These are phyloP conservation scores for Beauveria sp. DNA, from an alignment of 2,329 filamentous ascomycete species.

Conservation along the genomic window DNA sequence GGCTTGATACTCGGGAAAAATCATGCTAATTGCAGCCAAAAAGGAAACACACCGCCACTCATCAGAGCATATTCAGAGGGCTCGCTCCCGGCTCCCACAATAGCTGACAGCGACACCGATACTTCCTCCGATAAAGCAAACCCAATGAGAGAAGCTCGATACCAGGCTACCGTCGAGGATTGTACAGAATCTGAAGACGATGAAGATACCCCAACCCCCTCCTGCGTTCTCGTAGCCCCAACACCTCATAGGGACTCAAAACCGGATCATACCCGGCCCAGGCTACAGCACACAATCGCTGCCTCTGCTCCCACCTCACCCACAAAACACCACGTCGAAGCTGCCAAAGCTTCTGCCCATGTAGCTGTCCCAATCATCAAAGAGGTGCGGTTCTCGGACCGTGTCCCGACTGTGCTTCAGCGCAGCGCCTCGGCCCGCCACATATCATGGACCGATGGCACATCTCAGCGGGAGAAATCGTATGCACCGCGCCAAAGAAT, in stretches of 20 bases:
- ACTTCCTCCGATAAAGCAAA: neutral
- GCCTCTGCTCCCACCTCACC: neutral
- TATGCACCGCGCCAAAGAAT: neutral
- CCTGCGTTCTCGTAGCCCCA: neutral
- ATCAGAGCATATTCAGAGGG: conserved; percentile 4
- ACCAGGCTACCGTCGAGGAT: conserved; percentile 7
- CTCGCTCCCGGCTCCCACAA: neutral
- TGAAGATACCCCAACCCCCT: neutral
- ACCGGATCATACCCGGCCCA: neutral
- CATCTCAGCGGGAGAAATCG: neutral
- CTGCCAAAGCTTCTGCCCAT: neutral
- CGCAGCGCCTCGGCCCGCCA: neutral
- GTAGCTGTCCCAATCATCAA: neutral
- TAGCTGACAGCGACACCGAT: too few species aligned
- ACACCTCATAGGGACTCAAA: neutral
- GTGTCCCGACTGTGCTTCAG: neutral
- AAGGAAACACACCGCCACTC: neutral
- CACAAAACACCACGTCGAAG: neutral
- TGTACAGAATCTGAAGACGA: conserved; percentile 4
- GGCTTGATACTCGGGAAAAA: too few species aligned
- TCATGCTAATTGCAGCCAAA: too few species aligned
- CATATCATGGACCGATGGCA: neutral
- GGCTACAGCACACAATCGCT: neutral
- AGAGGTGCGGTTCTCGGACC: conserved; percentile 9
- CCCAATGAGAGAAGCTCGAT: neutral